Conservation (phyloP, 768 basidiomycete species). For the Leccinum subgranulosum region DNA sequence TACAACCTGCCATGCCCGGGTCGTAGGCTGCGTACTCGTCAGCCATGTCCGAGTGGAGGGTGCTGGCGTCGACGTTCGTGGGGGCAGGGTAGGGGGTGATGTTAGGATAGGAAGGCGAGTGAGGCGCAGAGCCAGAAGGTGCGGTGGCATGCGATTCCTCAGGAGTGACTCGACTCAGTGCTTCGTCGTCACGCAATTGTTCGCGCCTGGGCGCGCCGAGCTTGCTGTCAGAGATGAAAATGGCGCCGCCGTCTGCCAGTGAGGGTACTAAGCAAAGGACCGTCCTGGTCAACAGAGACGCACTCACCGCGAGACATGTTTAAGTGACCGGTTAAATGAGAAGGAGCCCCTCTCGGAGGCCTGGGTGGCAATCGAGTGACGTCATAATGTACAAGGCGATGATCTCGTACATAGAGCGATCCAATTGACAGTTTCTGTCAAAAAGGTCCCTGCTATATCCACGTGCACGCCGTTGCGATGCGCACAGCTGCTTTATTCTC, state of each 20-base stretch:
- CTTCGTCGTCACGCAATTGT: not conserved
- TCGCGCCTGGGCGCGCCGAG: not conserved
- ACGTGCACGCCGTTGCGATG: not conserved
- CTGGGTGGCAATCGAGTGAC: not conserved
- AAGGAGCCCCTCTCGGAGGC: not conserved
- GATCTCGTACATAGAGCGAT: not conserved
- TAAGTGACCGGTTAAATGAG: not conserved
- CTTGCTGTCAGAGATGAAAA: slow-evolving; percentile 5
- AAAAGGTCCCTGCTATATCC: not conserved
- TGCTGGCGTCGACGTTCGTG: not conserved
- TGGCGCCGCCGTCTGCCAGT: not conserved
- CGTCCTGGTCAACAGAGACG: not conserved
- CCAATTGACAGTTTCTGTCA: not conserved
- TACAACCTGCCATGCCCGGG: no score
- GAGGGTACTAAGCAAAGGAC: not conserved
- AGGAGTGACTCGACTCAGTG: not conserved
- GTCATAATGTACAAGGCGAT: not conserved
- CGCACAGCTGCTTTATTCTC: not conserved
- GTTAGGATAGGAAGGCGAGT: not conserved
- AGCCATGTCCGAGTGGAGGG: not conserved
- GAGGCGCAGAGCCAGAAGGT: not conserved
- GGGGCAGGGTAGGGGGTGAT: not conserved
- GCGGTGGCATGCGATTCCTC: not conserved
- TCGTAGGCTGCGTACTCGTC: slow-evolving; percentile 17
- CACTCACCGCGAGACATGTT: not conserved